These are phyloP conservation scores for Chlamydomonas sphaeroides DNA, from an alignment of 139 green algal genomes.

Conservation along the genomic window DNA sequence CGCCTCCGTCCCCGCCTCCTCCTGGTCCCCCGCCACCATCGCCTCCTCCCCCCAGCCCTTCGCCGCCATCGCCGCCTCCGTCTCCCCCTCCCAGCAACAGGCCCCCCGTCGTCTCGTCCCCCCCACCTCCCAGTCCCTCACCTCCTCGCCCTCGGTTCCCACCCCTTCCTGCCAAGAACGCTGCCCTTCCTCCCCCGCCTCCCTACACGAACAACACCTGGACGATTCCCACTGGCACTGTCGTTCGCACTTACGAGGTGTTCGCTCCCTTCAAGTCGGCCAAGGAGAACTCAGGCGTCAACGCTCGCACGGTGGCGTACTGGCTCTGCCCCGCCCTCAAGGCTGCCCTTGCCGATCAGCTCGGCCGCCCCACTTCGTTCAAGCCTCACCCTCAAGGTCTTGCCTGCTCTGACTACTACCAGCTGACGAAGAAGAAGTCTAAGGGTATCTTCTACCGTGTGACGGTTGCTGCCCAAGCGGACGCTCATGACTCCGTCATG, in stretches of 20 bases:
- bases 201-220: not conserved
- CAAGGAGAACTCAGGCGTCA: not conserved
- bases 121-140: not conserved
- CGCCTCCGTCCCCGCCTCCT: not conserved
- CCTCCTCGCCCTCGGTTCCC: not conserved
- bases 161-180: slow-evolving; percentile 10
- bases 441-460: slow-evolving; percentile 33
- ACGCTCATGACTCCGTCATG: not conserved
- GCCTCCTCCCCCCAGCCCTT: not conserved
- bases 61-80: not conserved
- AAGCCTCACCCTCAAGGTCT: slow-evolving; percentile 17
- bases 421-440: not conserved
- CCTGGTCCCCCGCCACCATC: not conserved
- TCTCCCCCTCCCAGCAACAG: not conserved
- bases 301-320: not conserved
- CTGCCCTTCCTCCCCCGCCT: slow-evolving; percentile 7
- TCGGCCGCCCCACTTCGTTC: not conserved
- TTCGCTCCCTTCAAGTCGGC: not conserved
- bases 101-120: not conserved
- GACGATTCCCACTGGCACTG: not conserved
- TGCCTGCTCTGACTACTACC: slow-evolving; percentile 24
- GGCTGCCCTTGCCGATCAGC: not conserved
- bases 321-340: slow-evolving; percentile 39
- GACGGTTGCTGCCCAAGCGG: not conserved
- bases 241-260: slow-evolving; percentile 33